Evolutionary conservation across 1,284 basidiomycete species (phyloP).

Genomic region (Cutaneotrichosporon cyanovorans): DNA sequence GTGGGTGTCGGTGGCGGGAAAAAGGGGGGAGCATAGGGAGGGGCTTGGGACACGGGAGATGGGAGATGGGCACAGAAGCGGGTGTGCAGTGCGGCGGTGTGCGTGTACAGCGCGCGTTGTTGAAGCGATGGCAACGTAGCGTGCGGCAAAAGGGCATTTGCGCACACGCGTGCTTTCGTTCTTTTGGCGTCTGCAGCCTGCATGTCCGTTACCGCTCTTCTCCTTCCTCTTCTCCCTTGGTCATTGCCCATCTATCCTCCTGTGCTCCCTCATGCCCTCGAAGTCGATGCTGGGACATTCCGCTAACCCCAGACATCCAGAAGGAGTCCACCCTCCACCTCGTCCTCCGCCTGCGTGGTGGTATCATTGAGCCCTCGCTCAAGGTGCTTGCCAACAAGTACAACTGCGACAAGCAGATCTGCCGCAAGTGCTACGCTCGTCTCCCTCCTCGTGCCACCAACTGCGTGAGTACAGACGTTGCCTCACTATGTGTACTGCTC

Average conservation of each 20-base stretch:
- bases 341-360: conserved; percentile 94
- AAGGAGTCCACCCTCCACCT: conserved; percentile 98
- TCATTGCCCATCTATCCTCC: too few species aligned
- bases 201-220: too few species aligned
- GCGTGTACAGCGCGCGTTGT: too few species aligned
- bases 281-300: too few species aligned
- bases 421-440: conserved; percentile 99
- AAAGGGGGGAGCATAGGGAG: conserved; percentile 1
- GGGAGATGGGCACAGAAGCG: background rate
- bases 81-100: background rate
- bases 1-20: conserved; percentile 24
- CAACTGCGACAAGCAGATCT: conserved; percentile 97
- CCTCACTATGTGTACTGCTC: background rate
- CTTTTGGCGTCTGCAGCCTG: too few species aligned
- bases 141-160: too few species aligned
- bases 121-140: too few species aligned
- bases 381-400: conserved; percentile 94
- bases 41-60: background rate
- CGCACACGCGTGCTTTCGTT: too few species aligned
- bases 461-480: conserved; percentile 69
- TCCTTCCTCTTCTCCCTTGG: too few species aligned
- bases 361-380: conserved; percentile 97
- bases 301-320: conserved; percentile 62
- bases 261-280: too few species aligned
- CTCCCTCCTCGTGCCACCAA: conserved; percentile 98